A percentile compares a stretch with the other conserved stretches of the same genome.
Conservation (phyloP, 2,329 filamentous ascomycete species). For the Bipolaris victoriae region DNA sequence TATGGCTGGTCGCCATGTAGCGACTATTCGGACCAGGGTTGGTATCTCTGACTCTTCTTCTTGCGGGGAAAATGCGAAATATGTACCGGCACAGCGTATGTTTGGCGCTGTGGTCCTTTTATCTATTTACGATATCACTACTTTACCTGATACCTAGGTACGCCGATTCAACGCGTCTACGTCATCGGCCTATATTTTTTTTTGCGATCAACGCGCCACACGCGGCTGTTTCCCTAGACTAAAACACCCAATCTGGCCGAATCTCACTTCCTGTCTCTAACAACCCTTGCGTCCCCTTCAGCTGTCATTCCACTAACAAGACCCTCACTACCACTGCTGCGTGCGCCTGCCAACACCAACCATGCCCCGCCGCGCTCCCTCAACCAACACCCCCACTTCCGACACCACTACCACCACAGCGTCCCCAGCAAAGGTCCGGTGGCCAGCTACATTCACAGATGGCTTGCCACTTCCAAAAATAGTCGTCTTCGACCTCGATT, state of each 20-base stretch:
- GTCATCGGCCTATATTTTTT: conserved; percentile 12
- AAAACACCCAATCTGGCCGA: too few relatives aligned
- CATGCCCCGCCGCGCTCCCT: conserved; percentile 39
- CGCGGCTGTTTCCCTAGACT: neutral
- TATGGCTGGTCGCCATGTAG: too few relatives aligned
- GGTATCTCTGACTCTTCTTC: too few relatives aligned
- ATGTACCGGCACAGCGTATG: neutral
- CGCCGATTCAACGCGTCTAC: conserved; percentile 13
- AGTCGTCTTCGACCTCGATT: conserved; percentile 94
- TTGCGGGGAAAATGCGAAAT: too few relatives aligned
- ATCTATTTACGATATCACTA: too few relatives aligned
- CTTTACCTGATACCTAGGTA: neutral
- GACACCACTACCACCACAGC: conserved; percentile 41
- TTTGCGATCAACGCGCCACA: conserved; percentile 8
- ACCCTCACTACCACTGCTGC: too few relatives aligned
- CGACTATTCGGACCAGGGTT: too few relatives aligned
- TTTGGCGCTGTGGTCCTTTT: neutral
- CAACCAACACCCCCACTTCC: neutral
- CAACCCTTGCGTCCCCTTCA: neutral
- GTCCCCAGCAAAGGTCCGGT: conserved; percentile 44
- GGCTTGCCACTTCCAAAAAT: conserved; percentile 77
- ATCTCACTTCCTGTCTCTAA: neutral
- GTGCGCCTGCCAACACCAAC: conserved; percentile 1
- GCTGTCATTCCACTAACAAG: neutral
- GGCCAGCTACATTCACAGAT: conserved; percentile 66